Evolutionary conservation across 768 basidiomycete genomes (phyloP).

Genomic region (Exsudoporus frostii): DNA sequence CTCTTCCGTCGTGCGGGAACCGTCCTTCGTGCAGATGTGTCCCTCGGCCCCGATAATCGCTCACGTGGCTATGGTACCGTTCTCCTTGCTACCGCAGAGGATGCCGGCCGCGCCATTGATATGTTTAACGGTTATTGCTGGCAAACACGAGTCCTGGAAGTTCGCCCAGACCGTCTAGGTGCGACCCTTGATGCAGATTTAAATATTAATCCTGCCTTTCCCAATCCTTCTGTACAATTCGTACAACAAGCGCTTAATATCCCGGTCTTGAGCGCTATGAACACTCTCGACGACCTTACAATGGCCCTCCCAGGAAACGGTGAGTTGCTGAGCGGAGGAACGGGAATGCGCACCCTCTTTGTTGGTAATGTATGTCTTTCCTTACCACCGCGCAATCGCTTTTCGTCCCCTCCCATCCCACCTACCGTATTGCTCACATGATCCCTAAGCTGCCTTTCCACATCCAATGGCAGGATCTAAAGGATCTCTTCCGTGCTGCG

Average conservation of each 20-base stretch:
- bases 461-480: slow-evolving; percentile 97
- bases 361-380: slow-evolving; percentile 76
- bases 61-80: slow-evolving; percentile 95
- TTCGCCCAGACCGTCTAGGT: slow-evolving; percentile 77
- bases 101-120: slow-evolving; percentile 91
- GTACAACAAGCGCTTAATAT: slow-evolving; percentile 17
- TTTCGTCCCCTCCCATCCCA: not conserved
- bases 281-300: slow-evolving; percentile 19
- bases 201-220: slow-evolving; percentile 11
- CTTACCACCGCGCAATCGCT: not conserved
- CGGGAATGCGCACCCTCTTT: slow-evolving; percentile 61
- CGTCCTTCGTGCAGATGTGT: slow-evolving; percentile 74
- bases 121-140: slow-evolving; percentile 97
- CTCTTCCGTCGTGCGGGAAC: slow-evolving; percentile 95
- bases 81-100: slow-evolving; percentile 89
- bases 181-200: slow-evolving; percentile 26
- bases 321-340: slow-evolving; percentile 28
- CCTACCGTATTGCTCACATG: slow-evolving; percentile 14
- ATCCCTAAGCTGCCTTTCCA: slow-evolving; percentile 80
- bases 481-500: slow-evolving; percentile 90
- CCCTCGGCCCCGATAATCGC: slow-evolving; percentile 84
- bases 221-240: slow-evolving; percentile 16
- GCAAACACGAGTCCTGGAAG: slow-evolving; percentile 91
- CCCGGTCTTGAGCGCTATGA: slow-evolving; percentile 12
- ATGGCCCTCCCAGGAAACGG: slow-evolving; percentile 10